Percentiles rank a stretch among this genome's conserved stretches.
phyloP scores from a whole-genome alignment of 768 basidiomycete genomes.

The Phylloporus sp. region DNA sequence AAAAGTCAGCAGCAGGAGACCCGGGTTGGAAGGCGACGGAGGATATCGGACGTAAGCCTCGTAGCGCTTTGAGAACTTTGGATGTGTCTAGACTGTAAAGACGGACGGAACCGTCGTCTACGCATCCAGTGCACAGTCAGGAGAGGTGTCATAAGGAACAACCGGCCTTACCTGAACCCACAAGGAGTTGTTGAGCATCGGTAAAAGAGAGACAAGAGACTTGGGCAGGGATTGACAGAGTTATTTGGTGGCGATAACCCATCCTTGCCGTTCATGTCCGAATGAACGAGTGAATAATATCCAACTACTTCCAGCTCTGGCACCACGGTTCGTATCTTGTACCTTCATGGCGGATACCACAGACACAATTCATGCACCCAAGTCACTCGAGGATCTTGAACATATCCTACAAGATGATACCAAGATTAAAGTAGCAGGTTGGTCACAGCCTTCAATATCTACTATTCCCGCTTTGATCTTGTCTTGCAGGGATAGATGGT shows the following conservation, averaged over 20 bases:
- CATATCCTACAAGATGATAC: slow-evolving; percentile 52
- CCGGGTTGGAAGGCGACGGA: slow-evolving; percentile 49
- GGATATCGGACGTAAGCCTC: slow-evolving; percentile 57
- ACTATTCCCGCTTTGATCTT: background rate
- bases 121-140: slow-evolving; percentile 2
- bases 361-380: slow-evolving; percentile 37
- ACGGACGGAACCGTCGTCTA: slow-evolving; percentile 68
- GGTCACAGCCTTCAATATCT: slow-evolving; percentile 21
- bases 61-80: slow-evolving; percentile 60
- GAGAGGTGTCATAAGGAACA: background rate
- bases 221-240: slow-evolving; percentile 42
- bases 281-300: background rate
- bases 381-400: slow-evolving; percentile 53
- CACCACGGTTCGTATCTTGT: background rate
- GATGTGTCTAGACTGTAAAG: slow-evolving; percentile 56
- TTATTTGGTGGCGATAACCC: slow-evolving; percentile 14
- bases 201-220: slow-evolving; percentile 52
- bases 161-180: slow-evolving; percentile 53
- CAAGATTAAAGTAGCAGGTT: slow-evolving; percentile 94
- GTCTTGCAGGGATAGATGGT: slow-evolving; percentile 62
- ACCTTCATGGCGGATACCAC: slow-evolving; percentile 11
- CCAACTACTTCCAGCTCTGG: background rate
- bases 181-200: slow-evolving; percentile 45
- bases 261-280: slow-evolving; percentile 1
- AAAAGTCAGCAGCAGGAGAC: slow-evolving; percentile 45